Evolutionary conservation across 2,329 filamentous ascomycete species (phyloP), one percentile per base, ranked within the genome.

Genomic region (Lachnellula hyalina): DNA sequence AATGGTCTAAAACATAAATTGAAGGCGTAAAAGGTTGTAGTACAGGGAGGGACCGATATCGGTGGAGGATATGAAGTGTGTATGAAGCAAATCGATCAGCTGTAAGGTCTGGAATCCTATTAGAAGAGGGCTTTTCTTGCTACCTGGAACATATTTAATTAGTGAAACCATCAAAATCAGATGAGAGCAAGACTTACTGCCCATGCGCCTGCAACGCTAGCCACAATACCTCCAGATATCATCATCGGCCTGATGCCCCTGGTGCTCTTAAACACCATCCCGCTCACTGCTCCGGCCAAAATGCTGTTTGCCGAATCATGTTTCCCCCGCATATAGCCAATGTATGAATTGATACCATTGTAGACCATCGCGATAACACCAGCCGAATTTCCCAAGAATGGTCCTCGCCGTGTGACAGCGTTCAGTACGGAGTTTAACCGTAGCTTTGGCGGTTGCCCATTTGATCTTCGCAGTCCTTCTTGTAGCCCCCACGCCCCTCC

Each of bases 211-310:
- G 94, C 95, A 60, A 94, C 80, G 42, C 85, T 83, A 51, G 87
- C 94, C 56, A 97, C 92, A 63, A 99, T 86, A 65, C 86, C 90
- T 60, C 91, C 89, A 36, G 92, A 96, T 67, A 97, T 94, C 77
- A 94, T 79, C 92, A 97, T 97, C 35, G 91, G 92, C 73, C 89
- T 83, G 58, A 94, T 61, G 5, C 94, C 94, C 67, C 89, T 83
- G 48, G 95, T 97, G 72, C 92, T 96, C 81, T 96, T 97, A 77
- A 99, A 99, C 14, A 99, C 71, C 81, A 93, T 92, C 55, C 94
- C 94, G 68, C 91, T 96, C 64, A 99, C 72, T 1, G 80, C 87
- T 61, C 95, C 94, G 5, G 94, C 93, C 19, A 82, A 74, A 52
- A 99, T 82, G 60, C 90, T 94, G 77, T 99, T 99, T 55, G 86